phyloP scores from a whole-genome alignment of 2,329 filamentous ascomycete species.

The Aciculosporium take region DNA sequence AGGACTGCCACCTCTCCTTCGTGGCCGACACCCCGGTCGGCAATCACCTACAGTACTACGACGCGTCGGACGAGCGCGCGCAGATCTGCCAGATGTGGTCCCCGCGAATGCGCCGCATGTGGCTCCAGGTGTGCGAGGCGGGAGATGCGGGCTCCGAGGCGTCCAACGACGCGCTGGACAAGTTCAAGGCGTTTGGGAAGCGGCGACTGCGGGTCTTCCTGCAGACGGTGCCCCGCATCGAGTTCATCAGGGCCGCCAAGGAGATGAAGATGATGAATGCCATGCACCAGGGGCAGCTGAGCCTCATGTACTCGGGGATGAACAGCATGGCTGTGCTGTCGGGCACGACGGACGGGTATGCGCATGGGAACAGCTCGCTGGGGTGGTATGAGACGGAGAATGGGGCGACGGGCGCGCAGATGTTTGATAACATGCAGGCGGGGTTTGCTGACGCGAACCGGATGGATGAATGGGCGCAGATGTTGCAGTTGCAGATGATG shows the following conservation, averaged over 20 bases:
- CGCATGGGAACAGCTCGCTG: constrained; percentile 20
- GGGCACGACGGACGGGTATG: constrained; percentile 16
- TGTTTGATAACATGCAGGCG: constrained; percentile 18
- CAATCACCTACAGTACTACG: constrained; percentile 13
- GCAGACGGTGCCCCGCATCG: constrained; percentile 16
- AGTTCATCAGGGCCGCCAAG: constrained; percentile 15
- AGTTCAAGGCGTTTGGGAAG: constrained; percentile 15
- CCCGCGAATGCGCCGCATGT: constrained; percentile 24
- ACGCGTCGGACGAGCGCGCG: constrained; percentile 10
- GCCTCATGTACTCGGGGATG: constrained; percentile 21
- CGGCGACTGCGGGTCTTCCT: constrained; percentile 16
- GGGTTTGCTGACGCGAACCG: constrained; percentile 17
- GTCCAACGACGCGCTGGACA: constrained; percentile 12
- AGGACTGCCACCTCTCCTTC: constrained; percentile 20
- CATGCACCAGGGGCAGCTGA: constrained; percentile 19
- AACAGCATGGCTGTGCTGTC: constrained; percentile 14
- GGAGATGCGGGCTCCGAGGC: constrained; percentile 13
- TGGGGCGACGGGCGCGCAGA: constrained; percentile 19
- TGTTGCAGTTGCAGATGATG: constrained; percentile 12
- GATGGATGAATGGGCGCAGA: constrained; percentile 14
- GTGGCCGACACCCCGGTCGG: constrained; percentile 16
- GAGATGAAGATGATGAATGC: constrained; percentile 18
- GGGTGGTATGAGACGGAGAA: constrained; percentile 23
- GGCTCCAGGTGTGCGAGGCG: constrained; percentile 15
- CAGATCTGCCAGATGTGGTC: constrained; percentile 24